A percentile compares a stretch with the other conserved stretches of the same genome.
Evolutionary conservation across 306 rosid species (phyloP).

Genomic region (Pachyrhizus erosus): DNA sequence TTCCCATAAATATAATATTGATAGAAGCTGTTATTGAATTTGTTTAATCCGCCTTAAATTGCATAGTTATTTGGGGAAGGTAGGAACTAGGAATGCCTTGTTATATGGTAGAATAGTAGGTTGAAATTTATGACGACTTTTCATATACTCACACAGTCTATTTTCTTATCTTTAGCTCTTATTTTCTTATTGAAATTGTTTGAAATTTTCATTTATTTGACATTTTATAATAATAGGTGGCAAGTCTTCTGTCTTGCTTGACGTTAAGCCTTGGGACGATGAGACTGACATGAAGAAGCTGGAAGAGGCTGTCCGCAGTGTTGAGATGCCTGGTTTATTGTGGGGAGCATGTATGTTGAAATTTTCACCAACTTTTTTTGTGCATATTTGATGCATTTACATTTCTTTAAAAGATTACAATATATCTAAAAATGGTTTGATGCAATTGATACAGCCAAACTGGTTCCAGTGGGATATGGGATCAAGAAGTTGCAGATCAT

Average conservation of each 20-base stretch:
- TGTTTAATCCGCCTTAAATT: background rate
- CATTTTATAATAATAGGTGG: conserved; percentile 75
- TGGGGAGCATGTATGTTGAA: conserved; percentile 92
- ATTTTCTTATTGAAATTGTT: background rate
- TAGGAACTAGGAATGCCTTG: background rate
- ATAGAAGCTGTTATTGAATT: background rate
- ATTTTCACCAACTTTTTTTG: background rate
- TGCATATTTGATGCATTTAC: background rate
- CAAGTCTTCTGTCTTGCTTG: conserved; percentile 83
- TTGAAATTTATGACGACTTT: background rate
- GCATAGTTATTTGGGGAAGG: background rate
- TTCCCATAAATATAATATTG: background rate
- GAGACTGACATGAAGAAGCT: conserved; percentile 96
- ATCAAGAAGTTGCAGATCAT: conserved; percentile 89
- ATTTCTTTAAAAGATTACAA: background rate
- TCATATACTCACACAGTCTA: background rate
- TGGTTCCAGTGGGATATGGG: conserved; percentile 86
- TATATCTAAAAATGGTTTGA: background rate
- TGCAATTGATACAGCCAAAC: conserved; percentile 67
- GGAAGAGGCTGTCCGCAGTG: conserved; percentile 83
- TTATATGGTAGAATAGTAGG: background rate
- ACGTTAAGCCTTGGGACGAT: conserved; percentile 97
- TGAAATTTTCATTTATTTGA: background rate
- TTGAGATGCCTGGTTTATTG: conserved; percentile 73
- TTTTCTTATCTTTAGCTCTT: background rate